Evolutionary conservation across 2,329 filamentous ascomycete genomes (phyloP).

Genomic region (Ceratocystis colombiana): DNA sequence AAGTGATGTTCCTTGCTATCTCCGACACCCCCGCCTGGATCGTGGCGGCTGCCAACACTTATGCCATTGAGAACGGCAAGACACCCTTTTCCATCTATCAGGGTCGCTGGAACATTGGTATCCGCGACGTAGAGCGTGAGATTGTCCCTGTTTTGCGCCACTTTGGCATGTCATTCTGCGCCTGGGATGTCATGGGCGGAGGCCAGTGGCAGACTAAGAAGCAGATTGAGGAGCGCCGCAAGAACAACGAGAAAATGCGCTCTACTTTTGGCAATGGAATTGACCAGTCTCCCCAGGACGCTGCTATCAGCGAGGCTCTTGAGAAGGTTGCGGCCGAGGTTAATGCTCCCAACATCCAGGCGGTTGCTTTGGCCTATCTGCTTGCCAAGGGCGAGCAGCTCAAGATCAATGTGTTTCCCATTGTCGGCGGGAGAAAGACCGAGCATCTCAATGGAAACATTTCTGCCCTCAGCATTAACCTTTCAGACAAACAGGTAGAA

Average conservation of each 20-base stretch:
- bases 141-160: conserved; percentile 37
- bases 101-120: conserved; percentile 33
- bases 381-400: conserved; percentile 38
- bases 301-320: conserved; percentile 46
- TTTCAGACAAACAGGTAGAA: conserved; percentile 44
- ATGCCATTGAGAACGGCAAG: conserved; percentile 33
- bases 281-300: conserved; percentile 40
- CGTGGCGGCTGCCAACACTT: conserved; percentile 35
- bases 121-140: conserved; percentile 36
- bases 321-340: conserved; percentile 50
- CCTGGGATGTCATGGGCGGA: conserved; percentile 51
- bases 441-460: conserved; percentile 48
- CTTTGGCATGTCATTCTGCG: conserved; percentile 43
- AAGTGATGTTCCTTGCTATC: conserved; percentile 37
- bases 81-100: conserved; percentile 36
- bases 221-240: conserved; percentile 31
- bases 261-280: conserved; percentile 27
- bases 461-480: conserved; percentile 40
- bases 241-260: conserved; percentile 36
- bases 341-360: conserved; percentile 47
- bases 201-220: conserved; percentile 41
- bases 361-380: conserved; percentile 47
- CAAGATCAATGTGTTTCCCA: conserved; percentile 40
- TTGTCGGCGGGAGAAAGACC: conserved; percentile 44
- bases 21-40: conserved; percentile 37